A percentile compares a stretch with the other conserved stretches of the same genome.
These are phyloP conservation scores for Paramecium pentaurelia DNA, from an alignment of 73 alveolate species.

Conservation along the genomic window DNA sequence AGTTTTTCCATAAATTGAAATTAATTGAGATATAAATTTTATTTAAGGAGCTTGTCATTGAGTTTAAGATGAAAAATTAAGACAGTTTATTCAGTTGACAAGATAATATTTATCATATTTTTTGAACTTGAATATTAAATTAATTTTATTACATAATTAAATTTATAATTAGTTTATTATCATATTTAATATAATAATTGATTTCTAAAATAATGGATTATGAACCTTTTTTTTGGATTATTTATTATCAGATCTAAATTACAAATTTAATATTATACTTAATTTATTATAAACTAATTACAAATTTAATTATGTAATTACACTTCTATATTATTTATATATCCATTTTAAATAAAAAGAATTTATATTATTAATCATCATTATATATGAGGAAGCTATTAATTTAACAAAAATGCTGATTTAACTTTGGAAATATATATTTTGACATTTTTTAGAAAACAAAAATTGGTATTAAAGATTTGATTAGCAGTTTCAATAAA, in stretches of 20 bases:
- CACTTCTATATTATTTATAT: neutral
- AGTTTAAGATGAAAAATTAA: slow-evolving; percentile 45
- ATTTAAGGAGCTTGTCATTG: slow-evolving; percentile 45
- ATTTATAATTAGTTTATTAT: too few species aligned
- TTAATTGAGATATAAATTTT: slow-evolving; percentile 29
- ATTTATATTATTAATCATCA: too few species aligned
- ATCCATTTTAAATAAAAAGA: neutral
- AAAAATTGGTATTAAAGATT: neutral
- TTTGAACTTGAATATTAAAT: neutral
- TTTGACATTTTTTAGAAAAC: neutral
- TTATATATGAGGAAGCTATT: neutral
- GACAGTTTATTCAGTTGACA: neutral
- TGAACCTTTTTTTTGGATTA: too few species aligned
- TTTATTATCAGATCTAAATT: too few species aligned
- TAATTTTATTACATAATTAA: too few species aligned
- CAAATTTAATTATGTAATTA: neutral
- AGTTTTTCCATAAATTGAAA: neutral
- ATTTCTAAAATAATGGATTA: too few species aligned
- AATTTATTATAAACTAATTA: neutral
- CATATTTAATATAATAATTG: too few species aligned
- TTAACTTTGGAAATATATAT: neutral
- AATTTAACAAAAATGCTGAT: neutral
- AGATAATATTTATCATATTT: neutral
- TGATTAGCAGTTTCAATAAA: too few species aligned
- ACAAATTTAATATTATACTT: too few species aligned